phyloP scores from a whole-genome alignment of 352 stramenopile species.

The Aphanomyces stellatus region DNA sequence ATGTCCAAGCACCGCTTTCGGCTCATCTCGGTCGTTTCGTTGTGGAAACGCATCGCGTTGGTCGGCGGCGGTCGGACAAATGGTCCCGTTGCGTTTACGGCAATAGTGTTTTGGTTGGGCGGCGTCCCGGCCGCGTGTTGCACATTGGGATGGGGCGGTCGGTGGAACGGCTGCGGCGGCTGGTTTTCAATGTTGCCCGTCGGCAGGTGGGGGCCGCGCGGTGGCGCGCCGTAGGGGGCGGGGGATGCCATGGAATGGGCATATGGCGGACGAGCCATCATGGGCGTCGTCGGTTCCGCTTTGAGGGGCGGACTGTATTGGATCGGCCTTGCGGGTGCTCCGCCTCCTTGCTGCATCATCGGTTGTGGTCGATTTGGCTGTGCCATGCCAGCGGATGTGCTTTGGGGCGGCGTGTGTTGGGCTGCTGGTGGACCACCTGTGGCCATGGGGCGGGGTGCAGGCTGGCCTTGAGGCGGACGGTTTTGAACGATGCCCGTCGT shows the following conservation, averaged over 20 bases:
- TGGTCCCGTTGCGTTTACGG: too few relatives aligned
- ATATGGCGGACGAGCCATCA: too few relatives aligned
- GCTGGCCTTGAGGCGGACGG: constrained; percentile 4
- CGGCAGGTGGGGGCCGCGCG: neutral
- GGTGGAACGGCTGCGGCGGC: neutral
- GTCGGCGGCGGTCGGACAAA: neutral
- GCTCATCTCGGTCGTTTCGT: constrained; percentile 23
- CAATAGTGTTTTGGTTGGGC: too few relatives aligned
- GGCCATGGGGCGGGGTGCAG: constrained; percentile 21
- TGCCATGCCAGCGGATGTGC: too few relatives aligned
- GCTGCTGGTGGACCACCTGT: constrained; percentile 46
- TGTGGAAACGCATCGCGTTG: constrained; percentile 7
- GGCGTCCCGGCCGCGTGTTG: too few relatives aligned
- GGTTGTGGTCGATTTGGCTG: constrained; percentile 26
- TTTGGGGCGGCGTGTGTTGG: too few relatives aligned
- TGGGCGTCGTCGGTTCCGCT: neutral
- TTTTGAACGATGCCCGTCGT: constrained; percentile 15
- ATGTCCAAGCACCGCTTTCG: neutral
- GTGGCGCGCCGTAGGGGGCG: neutral
- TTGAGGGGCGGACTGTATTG: neutral
- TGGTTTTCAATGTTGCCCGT: neutral
- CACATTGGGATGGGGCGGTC: neutral
- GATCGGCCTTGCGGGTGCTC: neutral
- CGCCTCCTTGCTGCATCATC: constrained; percentile 23
- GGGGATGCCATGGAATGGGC: neutral